Base-by-base conservation (phyloP, 768 basidiomycete species). In the Lanmaoa pseudosensibilis region DNA sequence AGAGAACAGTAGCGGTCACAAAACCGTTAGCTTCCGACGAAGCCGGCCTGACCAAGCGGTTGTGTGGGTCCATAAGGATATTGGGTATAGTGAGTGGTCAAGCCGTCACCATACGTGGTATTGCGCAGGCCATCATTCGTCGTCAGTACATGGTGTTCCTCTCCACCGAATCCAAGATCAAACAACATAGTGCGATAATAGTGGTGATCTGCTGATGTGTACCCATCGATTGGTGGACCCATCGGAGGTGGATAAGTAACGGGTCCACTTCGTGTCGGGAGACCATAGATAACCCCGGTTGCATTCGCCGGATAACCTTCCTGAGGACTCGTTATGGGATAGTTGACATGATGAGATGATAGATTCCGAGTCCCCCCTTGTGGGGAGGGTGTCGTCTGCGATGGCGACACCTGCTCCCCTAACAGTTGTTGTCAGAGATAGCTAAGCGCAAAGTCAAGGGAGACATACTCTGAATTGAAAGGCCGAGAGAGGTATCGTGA, bases 171-270 rank as follows among this genome's bases (percentile, higher is more conserved):
- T 21, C 88, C 88, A 16, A 89, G 80, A 60, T 90, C 87, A 44
- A 85, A 72, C 61, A 88, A 83, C 87, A 91, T 90, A 56, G 82
- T 83, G 61, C 83, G 82, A 79, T 83, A 89, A 69, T 91, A 91
- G 52, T 82, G 76, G 12, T 80, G 80, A 67, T 91, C 88, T n/a
- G 78, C 76, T 60, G 84, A 13, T 23, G 69, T 70, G 41, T 70
- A 69, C 12, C 32, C 55, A 15, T 55, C 46, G 27, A 70, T 44
- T 8, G 56, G 50, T 30, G 64, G 58, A 7, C 79, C 78, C 47
- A 80, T 75, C 36, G 75, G 74, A 30, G 56, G 56, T 46, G 61
- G 47, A 57, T 65, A 63, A 37, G 61, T 19, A 33, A 63, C 19
- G n/a, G 60, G 44, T 23, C 62, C 66, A 25, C 7, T 52, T 21